Evolutionary conservation across 148 eudicot genomes (phyloP).

Genomic region (Oxyria digyna): DNA sequence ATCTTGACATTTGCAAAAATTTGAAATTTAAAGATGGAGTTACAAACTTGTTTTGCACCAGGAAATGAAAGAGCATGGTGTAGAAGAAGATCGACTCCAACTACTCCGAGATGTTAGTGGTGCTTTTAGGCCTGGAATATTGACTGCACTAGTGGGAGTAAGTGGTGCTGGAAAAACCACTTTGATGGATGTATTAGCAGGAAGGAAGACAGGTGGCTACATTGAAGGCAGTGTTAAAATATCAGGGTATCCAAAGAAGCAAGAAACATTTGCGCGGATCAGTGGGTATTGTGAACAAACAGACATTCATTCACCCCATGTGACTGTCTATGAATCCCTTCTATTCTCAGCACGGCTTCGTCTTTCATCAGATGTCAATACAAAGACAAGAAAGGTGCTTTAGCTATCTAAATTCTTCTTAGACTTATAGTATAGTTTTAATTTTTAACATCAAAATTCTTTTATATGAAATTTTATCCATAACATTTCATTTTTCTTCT

Average conservation of each 20-base stretch:
- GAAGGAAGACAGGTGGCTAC: constrained; percentile 60
- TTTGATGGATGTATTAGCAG: constrained; percentile 64
- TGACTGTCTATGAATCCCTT: constrained; percentile 64
- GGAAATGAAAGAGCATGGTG: constrained; percentile 56
- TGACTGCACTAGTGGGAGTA: constrained; percentile 73
- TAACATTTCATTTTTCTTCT: not conserved
- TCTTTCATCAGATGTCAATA: constrained; percentile 34
- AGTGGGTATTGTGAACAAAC: constrained; percentile 70
- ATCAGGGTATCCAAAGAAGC: constrained; percentile 59
- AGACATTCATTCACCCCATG: constrained; percentile 67
- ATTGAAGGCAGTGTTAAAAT: constrained; percentile 45
- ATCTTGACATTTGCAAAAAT: not conserved
- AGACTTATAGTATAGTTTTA: not conserved
- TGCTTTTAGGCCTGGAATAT: constrained; percentile 56
- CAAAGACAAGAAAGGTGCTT: constrained; percentile 35
- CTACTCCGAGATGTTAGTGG: constrained; percentile 64
- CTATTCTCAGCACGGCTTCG: constrained; percentile 68
- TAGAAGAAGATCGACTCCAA: constrained; percentile 42
- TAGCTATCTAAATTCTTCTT: not conserved
- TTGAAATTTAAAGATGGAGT: not conserved
- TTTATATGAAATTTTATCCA: not conserved
- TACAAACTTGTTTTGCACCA: constrained; percentile 13
- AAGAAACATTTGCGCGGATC: constrained; percentile 58
- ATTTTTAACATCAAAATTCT: not conserved
- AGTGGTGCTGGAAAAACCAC: constrained; percentile 80